phyloP scores from a whole-genome alignment of 306 rosid genomes.

The Glycine latifolia region DNA sequence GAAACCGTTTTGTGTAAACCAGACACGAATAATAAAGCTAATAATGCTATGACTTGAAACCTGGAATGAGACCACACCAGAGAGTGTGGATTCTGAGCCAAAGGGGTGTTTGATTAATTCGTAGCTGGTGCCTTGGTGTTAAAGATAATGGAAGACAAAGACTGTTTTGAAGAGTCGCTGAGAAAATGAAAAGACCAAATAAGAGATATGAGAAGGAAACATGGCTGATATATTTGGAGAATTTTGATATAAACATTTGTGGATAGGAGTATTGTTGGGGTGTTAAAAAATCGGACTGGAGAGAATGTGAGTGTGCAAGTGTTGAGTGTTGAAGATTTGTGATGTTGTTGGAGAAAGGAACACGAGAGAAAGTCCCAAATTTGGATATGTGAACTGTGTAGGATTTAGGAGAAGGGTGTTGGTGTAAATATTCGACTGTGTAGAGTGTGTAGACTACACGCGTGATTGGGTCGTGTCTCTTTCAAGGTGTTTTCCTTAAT shows the following conservation, averaged over 20 bases:
- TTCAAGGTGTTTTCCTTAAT: neutral
- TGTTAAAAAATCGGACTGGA: conserved; percentile 6
- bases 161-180: conserved; percentile 27
- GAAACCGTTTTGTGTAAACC: conserved; percentile 25
- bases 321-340: neutral
- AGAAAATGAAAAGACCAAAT: conserved; percentile 46
- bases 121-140: conserved; percentile 34
- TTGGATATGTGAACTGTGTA: neutral
- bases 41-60: conserved; percentile 36
- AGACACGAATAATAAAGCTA: conserved; percentile 24
- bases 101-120: conserved; percentile 8
- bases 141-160: conserved; percentile 47
- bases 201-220: conserved; percentile 40
- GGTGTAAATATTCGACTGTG: neutral
- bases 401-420: neutral
- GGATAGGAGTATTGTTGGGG: conserved; percentile 40
- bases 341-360: conserved; percentile 14
- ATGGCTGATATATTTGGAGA: conserved; percentile 62
- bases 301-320: neutral
- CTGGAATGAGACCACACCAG: conserved; percentile 38
- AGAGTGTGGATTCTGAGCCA: conserved; percentile 25
- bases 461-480: neutral
- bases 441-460: neutral
- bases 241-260: conserved; percentile 64
- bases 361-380: neutral